These are phyloP conservation scores for Cenococcum geophilum DNA, from an alignment of 495 filamentous ascomycete genomes.

Conservation along the genomic window DNA sequence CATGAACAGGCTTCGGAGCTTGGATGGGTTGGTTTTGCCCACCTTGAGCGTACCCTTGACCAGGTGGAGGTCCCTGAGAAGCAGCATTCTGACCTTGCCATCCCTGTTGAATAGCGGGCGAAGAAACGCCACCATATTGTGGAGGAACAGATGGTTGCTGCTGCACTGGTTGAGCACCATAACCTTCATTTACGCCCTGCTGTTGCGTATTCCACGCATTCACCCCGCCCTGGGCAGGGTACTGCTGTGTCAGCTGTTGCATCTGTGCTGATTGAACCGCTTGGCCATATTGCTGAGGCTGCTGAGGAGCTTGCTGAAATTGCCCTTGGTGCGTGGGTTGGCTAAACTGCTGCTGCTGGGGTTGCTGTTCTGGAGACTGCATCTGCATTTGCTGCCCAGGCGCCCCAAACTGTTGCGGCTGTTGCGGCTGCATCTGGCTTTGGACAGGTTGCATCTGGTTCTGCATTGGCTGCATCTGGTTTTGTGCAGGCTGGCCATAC, in stretches of 20 bases:
- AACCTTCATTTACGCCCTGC: slow-evolving; percentile 9
- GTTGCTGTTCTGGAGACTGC: slow-evolving; percentile 7
- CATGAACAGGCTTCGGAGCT: slow-evolving; percentile 26
- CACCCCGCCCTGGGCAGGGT: slow-evolving; percentile 8
- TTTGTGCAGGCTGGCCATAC: slow-evolving; percentile 13
- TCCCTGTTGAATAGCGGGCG: slow-evolving; percentile 13
- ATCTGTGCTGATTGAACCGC: slow-evolving; percentile 3
- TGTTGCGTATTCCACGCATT: slow-evolving; percentile 15
- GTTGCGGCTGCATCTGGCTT: not conserved
- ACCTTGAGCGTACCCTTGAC: slow-evolving; percentile 16
- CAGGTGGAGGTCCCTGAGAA: slow-evolving; percentile 6
- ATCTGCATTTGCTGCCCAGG: slow-evolving; percentile 2
- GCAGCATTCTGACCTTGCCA: slow-evolving; percentile 20
- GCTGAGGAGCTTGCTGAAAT: slow-evolving; percentile 7
- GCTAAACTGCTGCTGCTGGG: slow-evolving; percentile 14
- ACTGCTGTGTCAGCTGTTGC: slow-evolving; percentile 15
- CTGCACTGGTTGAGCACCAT: slow-evolving; percentile 4
- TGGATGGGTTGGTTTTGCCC: slow-evolving; percentile 22
- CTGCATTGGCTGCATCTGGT: not conserved
- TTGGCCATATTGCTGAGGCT: slow-evolving; percentile 6
- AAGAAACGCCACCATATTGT: slow-evolving; percentile 1
- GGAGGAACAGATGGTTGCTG: slow-evolving; percentile 12
- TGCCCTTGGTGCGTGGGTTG: not conserved
- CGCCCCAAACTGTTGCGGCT: slow-evolving; percentile 12
- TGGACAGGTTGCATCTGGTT: slow-evolving; percentile 3